Evolutionary conservation across 768 basidiomycete species (phyloP).

Genomic region (Lactifluus pinguis): DNA sequence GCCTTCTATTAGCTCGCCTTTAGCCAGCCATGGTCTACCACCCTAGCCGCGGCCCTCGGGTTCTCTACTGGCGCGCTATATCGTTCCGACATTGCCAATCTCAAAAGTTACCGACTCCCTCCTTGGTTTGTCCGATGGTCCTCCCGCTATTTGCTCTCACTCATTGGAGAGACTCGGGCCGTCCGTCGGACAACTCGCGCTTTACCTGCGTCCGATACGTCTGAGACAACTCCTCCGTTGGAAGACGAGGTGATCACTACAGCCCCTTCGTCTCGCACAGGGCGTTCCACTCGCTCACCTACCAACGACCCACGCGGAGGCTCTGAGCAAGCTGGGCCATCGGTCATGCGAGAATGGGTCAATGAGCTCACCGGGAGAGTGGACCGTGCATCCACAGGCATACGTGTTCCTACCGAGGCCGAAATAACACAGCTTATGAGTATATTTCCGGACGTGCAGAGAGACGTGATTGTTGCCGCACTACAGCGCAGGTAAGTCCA

Average conservation of each 20-base stretch:
- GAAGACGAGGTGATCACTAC: conserved; percentile 62
- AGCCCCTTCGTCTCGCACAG: conserved; percentile 32
- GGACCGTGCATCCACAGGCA: conserved; percentile 43
- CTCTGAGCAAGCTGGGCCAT: conserved; percentile 21
- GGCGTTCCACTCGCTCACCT: conserved; percentile 13
- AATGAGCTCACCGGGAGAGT: conserved; percentile 64
- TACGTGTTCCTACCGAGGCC: conserved; percentile 62
- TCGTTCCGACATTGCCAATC: conserved; percentile 69
- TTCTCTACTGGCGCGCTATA: conserved; percentile 68
- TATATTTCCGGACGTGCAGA: conserved; percentile 78
- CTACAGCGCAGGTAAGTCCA: conserved; percentile 68
- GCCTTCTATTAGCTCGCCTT: conserved; percentile 48
- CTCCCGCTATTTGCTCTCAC: conserved; percentile 48
- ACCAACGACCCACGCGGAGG: conserved; percentile 1
- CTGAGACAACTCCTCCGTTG: conserved; percentile 20
- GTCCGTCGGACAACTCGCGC: conserved; percentile 38
- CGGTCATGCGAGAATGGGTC: conserved; percentile 72
- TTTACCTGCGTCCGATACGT: conserved; percentile 1
- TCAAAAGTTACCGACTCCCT: conserved; percentile 76
- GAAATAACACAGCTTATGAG: conserved; percentile 65
- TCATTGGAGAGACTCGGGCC: conserved; percentile 63
- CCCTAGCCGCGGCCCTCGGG: conserved; percentile 53
- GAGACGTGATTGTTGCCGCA: conserved; percentile 65
- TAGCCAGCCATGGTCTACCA: conserved; percentile 57
- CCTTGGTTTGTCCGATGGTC: conserved; percentile 46